Percentiles rank a stretch among this genome's conserved stretches.
Evolutionary conservation across 2,329 filamentous ascomycete species (phyloP).

Genomic region (Tolypocladium cylindrosporum): DNA sequence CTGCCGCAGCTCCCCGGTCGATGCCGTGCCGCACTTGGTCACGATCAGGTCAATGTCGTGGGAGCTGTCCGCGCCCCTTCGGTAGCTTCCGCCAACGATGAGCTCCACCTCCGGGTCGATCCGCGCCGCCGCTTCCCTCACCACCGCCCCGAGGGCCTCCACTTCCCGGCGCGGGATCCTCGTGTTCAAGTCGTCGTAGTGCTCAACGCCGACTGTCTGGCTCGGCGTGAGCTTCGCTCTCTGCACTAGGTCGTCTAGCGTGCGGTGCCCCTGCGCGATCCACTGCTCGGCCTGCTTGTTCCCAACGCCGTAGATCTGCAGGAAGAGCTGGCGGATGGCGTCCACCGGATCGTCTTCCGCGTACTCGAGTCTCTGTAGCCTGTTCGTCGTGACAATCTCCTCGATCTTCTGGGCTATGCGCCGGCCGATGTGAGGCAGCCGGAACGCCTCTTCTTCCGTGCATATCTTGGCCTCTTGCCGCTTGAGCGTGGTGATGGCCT

Average conservation of each 20-base stretch:
- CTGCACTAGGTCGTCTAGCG: constrained; percentile 58
- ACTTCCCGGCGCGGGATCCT: constrained; percentile 75
- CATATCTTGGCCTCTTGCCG: constrained; percentile 53
- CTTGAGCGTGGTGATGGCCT: constrained; percentile 62
- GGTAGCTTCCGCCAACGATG: constrained; percentile 76
- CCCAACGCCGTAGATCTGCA: constrained; percentile 73
- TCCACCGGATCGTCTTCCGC: constrained; percentile 59
- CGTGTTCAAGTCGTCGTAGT: constrained; percentile 67
- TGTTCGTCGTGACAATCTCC: constrained; percentile 71
- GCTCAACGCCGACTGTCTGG: constrained; percentile 68
- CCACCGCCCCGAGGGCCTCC: constrained; percentile 53
- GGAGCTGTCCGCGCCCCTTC: constrained; percentile 63
- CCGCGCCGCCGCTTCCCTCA: constrained; percentile 45
- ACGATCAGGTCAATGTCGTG: constrained; percentile 82
- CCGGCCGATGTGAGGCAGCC: constrained; percentile 58
- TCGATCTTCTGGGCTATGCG: constrained; percentile 78
- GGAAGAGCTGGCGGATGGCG: constrained; percentile 55
- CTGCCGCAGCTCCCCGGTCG: constrained; percentile 45
- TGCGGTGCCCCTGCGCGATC: constrained; percentile 65
- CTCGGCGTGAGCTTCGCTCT: constrained; percentile 55
- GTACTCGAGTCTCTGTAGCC: constrained; percentile 61
- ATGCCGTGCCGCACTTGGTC: constrained; percentile 51
- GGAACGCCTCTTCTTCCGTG: constrained; percentile 59
- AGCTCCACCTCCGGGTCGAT: constrained; percentile 58
- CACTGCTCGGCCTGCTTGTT: constrained; percentile 60